A percentile compares a stretch with the other conserved stretches of the same genome.
Conservation (phyloP, 2,329 filamentous ascomycete genomes). For the Chrysoporthe deuterocubensis region DNA sequence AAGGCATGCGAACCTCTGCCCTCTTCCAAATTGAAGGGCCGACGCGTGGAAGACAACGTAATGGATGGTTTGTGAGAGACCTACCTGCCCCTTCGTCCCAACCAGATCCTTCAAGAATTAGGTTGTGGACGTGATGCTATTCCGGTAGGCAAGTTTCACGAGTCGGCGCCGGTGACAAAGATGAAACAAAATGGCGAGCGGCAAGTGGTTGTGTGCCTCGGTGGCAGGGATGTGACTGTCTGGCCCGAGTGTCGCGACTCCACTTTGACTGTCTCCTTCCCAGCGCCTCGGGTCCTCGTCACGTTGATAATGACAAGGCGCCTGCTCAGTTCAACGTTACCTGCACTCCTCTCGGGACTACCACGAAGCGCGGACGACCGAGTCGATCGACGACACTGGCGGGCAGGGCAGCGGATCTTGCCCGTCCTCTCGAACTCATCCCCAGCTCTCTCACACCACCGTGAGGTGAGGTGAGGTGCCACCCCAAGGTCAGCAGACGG, state of each 20-base stretch:
- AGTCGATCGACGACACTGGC: no score
- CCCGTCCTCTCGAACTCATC: no score
- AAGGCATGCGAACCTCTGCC: neutral
- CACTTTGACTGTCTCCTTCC: slow-evolving; percentile 3
- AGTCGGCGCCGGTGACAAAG: slow-evolving; percentile 1
- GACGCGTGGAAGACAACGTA: neutral
- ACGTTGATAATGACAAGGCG: neutral
- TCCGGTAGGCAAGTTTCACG: slow-evolving; percentile 5
- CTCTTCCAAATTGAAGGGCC: neutral
- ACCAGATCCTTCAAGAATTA: neutral
- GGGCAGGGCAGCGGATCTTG: no score
- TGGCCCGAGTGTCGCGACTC: neutral
- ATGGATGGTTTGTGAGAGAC: neutral
- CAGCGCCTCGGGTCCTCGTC: neutral
- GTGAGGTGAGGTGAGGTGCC: neutral
- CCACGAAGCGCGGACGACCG: neutral
- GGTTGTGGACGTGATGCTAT: slow-evolving; percentile 1
- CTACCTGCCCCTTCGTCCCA: neutral
- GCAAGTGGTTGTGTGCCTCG: neutral
- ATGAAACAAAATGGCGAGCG: slow-evolving; percentile 3
- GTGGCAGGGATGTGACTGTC: neutral
- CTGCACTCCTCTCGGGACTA: neutral
- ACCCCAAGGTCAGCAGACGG: neutral
- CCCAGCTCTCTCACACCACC: no score
- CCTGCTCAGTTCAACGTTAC: neutral